These are phyloP conservation scores for Chamaecyparis obtusa DNA, from an alignment of 75 land plant genomes.

Conservation along the genomic window DNA sequence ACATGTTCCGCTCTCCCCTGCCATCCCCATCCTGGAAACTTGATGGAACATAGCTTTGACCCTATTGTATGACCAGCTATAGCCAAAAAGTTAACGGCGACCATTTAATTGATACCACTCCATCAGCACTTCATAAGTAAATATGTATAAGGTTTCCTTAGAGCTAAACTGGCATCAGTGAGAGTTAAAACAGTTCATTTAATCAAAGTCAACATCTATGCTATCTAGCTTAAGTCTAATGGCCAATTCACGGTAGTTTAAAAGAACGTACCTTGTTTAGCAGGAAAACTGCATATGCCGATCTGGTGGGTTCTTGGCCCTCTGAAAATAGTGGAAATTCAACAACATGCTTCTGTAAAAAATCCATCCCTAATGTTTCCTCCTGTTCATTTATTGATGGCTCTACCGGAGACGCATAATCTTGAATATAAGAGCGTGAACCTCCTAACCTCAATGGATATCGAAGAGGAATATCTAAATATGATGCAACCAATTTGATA, in stretches of 20 bases:
- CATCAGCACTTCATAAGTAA: neutral
- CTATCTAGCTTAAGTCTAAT: neutral
- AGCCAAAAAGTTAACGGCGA: neutral
- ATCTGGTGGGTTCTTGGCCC: constrained; percentile 92
- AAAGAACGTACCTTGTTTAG: constrained; percentile 77
- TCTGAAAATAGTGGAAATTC: constrained; percentile 94
- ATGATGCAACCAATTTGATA: constrained; percentile 68
- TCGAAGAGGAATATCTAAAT: constrained; percentile 77
- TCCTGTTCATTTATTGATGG: constrained; percentile 38
- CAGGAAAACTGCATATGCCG: constrained; percentile 95
- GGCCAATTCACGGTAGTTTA: neutral
- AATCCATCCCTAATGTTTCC: constrained; percentile 16
- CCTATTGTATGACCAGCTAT: neutral
- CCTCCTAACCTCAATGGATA: constrained; percentile 86
- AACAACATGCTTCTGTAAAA: constrained; percentile 24
- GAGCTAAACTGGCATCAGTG: neutral
- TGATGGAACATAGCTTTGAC: no score
- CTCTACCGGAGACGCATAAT: constrained; percentile 77
- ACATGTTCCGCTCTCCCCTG: no score
- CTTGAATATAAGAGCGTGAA: constrained; percentile 83
- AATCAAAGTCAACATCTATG: neutral
- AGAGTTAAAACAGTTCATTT: neutral
- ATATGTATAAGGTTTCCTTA: neutral
- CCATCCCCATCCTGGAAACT: no score
- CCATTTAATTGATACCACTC: neutral